A percentile compares a stretch with the other conserved stretches of the same genome.
phyloP scores from a whole-genome alignment of 768 basidiomycete species.

The Pleurotus salmoneostramineus region DNA sequence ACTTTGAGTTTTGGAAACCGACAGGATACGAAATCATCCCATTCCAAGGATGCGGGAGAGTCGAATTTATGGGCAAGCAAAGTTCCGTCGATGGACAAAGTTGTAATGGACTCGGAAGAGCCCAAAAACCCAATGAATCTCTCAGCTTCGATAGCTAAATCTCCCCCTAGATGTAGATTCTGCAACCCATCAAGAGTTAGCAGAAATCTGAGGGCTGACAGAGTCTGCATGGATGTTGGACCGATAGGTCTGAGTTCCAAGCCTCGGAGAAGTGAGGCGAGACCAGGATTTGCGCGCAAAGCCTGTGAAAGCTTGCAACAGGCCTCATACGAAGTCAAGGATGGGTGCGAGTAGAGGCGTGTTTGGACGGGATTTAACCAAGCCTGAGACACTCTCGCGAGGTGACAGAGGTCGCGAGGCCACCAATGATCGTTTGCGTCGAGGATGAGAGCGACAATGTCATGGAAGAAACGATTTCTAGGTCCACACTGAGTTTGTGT shows the following conservation, averaged over 20 bases:
- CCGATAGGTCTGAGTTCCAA: slow-evolving; percentile 36
- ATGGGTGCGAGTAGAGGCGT: slow-evolving; percentile 41
- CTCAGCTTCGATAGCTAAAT: slow-evolving; percentile 41
- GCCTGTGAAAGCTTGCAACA: slow-evolving; percentile 39
- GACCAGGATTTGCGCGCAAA: slow-evolving; percentile 29
- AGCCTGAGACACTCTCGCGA: slow-evolving; percentile 45
- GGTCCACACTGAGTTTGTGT: not conserved
- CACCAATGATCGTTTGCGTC: slow-evolving; percentile 49
- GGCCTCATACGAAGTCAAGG: slow-evolving; percentile 34
- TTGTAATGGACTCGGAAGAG: slow-evolving; percentile 34
- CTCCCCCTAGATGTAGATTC: slow-evolving; percentile 43
- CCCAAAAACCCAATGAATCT: slow-evolving; percentile 39
- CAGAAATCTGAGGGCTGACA: slow-evolving; percentile 34
- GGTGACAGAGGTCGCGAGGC: slow-evolving; percentile 42
- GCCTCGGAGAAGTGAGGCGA: slow-evolving; percentile 33
- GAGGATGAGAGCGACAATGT: slow-evolving; percentile 51
- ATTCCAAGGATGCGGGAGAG: slow-evolving; percentile 39
- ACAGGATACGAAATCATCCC: slow-evolving; percentile 48
- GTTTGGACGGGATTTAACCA: slow-evolving; percentile 43
- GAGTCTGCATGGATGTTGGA: slow-evolving; percentile 19
- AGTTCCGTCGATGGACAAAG: slow-evolving; percentile 45
- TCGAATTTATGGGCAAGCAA: slow-evolving; percentile 15
- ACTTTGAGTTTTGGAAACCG: slow-evolving; percentile 38
- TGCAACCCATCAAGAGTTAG: slow-evolving; percentile 38
- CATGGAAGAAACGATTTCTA: slow-evolving; percentile 35